phyloP scores from a whole-genome alignment of 73 alveolate genomes.

The Blepharisma stoltei region DNA sequence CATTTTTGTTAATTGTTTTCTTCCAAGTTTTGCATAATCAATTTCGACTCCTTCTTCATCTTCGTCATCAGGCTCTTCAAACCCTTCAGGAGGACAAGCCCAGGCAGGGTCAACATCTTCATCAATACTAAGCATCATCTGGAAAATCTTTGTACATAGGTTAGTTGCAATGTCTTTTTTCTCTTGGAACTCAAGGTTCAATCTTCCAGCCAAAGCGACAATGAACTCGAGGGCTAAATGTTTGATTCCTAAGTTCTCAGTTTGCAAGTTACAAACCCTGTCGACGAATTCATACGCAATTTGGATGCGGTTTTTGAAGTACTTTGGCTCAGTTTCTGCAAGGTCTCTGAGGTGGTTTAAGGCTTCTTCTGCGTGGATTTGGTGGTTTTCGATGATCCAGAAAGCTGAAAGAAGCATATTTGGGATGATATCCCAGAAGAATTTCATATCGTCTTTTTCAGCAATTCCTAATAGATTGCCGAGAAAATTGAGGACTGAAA shows the following conservation, averaged over 20 bases:
- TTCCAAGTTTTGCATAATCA: slow-evolving; percentile 55
- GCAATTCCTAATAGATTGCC: slow-evolving; percentile 45
- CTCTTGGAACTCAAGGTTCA: slow-evolving; percentile 47
- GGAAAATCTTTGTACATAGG: slow-evolving; percentile 42
- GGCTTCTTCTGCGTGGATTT: slow-evolving; percentile 70
- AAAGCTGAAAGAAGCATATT: slow-evolving; percentile 57
- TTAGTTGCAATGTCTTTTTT: slow-evolving; percentile 37
- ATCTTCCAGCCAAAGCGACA: slow-evolving; percentile 56
- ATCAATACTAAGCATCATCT: slow-evolving; percentile 60
- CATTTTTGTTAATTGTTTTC: slow-evolving; percentile 73
- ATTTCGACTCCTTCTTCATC: slow-evolving; percentile 70
- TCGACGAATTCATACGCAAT: slow-evolving; percentile 55
- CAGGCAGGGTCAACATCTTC: slow-evolving; percentile 66
- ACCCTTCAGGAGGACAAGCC: slow-evolving; percentile 66
- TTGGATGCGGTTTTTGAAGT: slow-evolving; percentile 63
- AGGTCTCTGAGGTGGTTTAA: slow-evolving; percentile 71
- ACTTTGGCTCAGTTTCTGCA: slow-evolving; percentile 83
- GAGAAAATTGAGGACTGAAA: slow-evolving; percentile 40
- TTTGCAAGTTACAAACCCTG: slow-evolving; percentile 46
- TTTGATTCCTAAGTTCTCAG: slow-evolving; percentile 56
- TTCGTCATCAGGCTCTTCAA: slow-evolving; percentile 65
- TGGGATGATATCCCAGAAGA: slow-evolving; percentile 56
- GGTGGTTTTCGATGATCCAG: slow-evolving; percentile 49
- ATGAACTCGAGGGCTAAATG: slow-evolving; percentile 59
- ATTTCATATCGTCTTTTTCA: slow-evolving; percentile 65